A percentile compares a stretch with the other conserved stretches of the same genome.
Evolutionary conservation across 1,284 basidiomycete genomes (phyloP).

Genomic region (Fomes fomentarius): DNA sequence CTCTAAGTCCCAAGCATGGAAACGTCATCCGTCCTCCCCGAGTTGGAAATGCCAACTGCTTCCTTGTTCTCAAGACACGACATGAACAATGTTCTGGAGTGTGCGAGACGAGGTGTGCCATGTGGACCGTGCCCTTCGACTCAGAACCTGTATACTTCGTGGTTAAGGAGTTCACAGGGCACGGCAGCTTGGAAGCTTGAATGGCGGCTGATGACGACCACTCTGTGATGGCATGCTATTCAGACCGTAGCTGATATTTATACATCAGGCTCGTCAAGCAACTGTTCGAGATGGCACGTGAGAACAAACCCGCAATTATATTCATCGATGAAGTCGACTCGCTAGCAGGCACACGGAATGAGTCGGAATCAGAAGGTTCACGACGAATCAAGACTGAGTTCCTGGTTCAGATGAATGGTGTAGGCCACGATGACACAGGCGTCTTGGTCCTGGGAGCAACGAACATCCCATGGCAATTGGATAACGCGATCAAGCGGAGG

Average conservation of each 20-base stretch:
- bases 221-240: no score
- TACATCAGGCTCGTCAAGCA: slow-evolving; percentile 94
- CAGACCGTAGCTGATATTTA: no score
- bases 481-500: slow-evolving; percentile 97
- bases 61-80: no score
- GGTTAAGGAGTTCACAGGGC: no score
- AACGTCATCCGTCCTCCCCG: background rate
- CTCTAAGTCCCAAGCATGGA: background rate
- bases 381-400: slow-evolving; percentile 99
- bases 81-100: no score
- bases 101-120: no score
- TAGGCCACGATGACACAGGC: slow-evolving; percentile 96
- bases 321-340: slow-evolving; percentile 99
- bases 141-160: no score
- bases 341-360: slow-evolving; percentile 91
- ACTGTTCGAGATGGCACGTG: slow-evolving; percentile 94
- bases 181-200: no score
- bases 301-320: slow-evolving; percentile 96
- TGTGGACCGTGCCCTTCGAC: no score
- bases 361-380: slow-evolving; percentile 95
- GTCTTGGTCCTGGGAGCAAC: slow-evolving; percentile 99
- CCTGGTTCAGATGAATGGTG: slow-evolving; percentile 97
- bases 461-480: slow-evolving; percentile 97
- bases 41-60: background rate
- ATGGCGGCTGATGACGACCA: no score